Evolutionary conservation across 805 yeast genomes (phyloP), one percentile per base, ranked within the genome.

Genomic region (Nakazawaea holstii): DNA sequence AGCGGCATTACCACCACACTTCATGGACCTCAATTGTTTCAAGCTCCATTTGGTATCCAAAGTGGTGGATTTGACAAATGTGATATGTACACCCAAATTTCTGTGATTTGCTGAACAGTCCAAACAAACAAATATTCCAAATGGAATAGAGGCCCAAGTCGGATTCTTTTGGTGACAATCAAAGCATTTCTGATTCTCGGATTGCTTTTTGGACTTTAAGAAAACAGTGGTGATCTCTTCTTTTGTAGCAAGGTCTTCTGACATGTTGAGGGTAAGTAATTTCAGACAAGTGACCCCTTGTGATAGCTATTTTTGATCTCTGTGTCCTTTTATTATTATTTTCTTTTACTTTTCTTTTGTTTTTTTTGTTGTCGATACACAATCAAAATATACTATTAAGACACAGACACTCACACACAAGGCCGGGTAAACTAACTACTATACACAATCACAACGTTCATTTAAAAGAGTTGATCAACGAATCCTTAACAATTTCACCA

Each of bases 101-200:
- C 99, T 80, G 71, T 94, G 99, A 45, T 86, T 89, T 3, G 98
- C 91, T 46, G 96, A 87, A 66, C 99, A 94, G 65, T 94, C 96
- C 51, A 91, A 75, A 71, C 99, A 94, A 50, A 94, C 70, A 63
- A 91, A 78, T 45, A 91, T 87, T 48, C 97, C 99, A 66, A 88
- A 92, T 11, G 98, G 96, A 47, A 92, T 90, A 11, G 98, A 92
- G 3, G 99, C 88, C 99, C 99, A 94, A 0, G 98, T 89, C 33
- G 99, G 98, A 64, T 91, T 91, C 62, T 87, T 89, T 57, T 91
- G 87, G 45, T 85, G 78, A 67, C 99, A 94, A 64, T 94, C 99
- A 68, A 94, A 92, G 68, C 99, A 94, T 46, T 65, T 65, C 59
- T 84, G 84, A 72, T 91, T 91, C 41, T 89, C 86, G 26, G 81